Conservation (phyloP, 768 basidiomycete genomes). For the Amylocystis lapponica region DNA sequence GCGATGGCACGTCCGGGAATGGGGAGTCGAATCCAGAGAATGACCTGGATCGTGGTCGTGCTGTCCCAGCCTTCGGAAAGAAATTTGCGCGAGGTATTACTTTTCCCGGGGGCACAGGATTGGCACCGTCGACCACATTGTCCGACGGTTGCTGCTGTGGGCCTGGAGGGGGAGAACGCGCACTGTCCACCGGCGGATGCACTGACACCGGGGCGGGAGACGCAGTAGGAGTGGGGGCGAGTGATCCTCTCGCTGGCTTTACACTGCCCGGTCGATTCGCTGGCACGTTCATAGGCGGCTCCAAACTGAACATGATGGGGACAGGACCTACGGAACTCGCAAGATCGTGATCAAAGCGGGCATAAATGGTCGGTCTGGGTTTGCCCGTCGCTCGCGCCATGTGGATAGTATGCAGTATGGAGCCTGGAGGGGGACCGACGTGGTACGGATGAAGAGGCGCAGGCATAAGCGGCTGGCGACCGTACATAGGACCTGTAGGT, state of each 20-base stretch:
- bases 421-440: constrained; percentile 22
- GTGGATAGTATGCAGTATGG: constrained; percentile 18
- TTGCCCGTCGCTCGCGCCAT: constrained; percentile 15
- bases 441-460: constrained; percentile 2
- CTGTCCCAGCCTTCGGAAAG: constrained; percentile 45
- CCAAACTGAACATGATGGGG: constrained; percentile 52
- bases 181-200: no score
- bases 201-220: no score
- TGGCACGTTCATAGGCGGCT: constrained; percentile 36
- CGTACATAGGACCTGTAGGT: constrained; percentile 59
- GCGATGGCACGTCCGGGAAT: constrained; percentile 18
- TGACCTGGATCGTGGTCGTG: constrained; percentile 59
- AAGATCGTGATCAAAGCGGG: constrained; percentile 47
- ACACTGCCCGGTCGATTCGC: constrained; percentile 17
- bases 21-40: constrained; percentile 65
- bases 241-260: no score
- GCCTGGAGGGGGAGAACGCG: background rate
- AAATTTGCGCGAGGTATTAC: constrained; percentile 56
- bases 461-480: constrained; percentile 25
- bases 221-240: no score
- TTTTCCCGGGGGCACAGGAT: background rate
- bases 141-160: background rate
- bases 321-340: constrained; percentile 47
- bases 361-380: constrained; percentile 46
- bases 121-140: background rate